A percentile compares a stretch with the other conserved stretches of the same genome.
phyloP scores from a whole-genome alignment of 2,329 filamentous ascomycete species.

The Sarocladium brachiariae region DNA sequence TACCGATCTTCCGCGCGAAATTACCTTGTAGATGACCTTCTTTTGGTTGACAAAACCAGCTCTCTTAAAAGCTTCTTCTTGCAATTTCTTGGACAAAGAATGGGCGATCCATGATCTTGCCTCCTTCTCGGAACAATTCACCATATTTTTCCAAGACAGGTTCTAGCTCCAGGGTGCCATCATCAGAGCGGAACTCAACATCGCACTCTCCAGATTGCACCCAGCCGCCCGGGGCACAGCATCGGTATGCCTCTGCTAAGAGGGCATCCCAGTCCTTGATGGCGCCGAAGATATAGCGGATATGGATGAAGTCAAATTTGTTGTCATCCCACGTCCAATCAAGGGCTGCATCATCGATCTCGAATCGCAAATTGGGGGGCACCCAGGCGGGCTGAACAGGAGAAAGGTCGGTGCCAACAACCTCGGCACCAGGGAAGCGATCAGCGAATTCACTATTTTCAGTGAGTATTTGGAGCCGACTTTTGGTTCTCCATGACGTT shows the following conservation, averaged over 20 bases:
- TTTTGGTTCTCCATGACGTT: not conserved
- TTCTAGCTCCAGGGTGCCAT: slow-evolving; percentile 34
- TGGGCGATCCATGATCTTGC: slow-evolving; percentile 31
- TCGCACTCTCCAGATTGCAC: slow-evolving; percentile 43
- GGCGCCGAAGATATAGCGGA: slow-evolving; percentile 39
- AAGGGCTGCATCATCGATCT: slow-evolving; percentile 54
- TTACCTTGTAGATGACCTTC: slow-evolving; percentile 34
- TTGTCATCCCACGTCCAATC: slow-evolving; percentile 47
- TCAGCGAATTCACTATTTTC: slow-evolving; percentile 32
- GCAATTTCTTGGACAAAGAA: slow-evolving; percentile 23
- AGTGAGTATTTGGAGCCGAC: not conserved
- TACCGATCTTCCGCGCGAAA: slow-evolving; percentile 32
- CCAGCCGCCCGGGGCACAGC: slow-evolving; percentile 35
- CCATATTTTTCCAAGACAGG: slow-evolving; percentile 29
- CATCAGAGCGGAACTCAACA: slow-evolving; percentile 34
- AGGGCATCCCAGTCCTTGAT: slow-evolving; percentile 44
- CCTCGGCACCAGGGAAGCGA: slow-evolving; percentile 32
- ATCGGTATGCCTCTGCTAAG: slow-evolving; percentile 31
- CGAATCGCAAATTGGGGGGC: slow-evolving; percentile 52
- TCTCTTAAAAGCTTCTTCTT: slow-evolving; percentile 26
- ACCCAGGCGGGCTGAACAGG: no score
- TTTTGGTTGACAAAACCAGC: slow-evolving; percentile 39
- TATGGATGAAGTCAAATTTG: slow-evolving; percentile 51
- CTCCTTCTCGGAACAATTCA: slow-evolving; percentile 23
- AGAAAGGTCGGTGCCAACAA: slow-evolving; percentile 39